These are phyloP conservation scores for Eudorina sp. DNA, from an alignment of 139 green algal genomes.

Conservation along the genomic window DNA sequence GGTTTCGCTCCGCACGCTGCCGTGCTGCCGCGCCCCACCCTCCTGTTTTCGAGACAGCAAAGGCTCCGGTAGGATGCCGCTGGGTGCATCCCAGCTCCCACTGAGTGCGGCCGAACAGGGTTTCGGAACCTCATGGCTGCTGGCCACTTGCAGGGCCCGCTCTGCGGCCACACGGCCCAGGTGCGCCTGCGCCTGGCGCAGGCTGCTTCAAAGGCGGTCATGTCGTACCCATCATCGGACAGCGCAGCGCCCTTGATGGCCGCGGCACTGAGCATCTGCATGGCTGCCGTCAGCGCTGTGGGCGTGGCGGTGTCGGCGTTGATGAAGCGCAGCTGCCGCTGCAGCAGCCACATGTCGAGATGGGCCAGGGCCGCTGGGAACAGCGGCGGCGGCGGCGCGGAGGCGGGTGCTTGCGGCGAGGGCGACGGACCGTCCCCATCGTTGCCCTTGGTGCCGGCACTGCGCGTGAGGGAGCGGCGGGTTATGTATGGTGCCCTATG, in stretches of 20 bases:
- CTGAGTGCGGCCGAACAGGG: neutral
- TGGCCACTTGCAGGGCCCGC: constrained; percentile 2
- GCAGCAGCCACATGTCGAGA: constrained; percentile 63
- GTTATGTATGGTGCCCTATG: neutral
- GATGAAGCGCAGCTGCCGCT: constrained; percentile 24
- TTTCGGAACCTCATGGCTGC: neutral
- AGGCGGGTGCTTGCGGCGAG: too few relatives aligned
- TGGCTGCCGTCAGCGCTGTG: constrained; percentile 23
- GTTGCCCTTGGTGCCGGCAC: too few relatives aligned
- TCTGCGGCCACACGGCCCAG: constrained; percentile 13
- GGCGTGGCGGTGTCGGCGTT: constrained; percentile 9
- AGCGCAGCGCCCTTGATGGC: constrained; percentile 49
- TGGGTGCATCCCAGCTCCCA: neutral
- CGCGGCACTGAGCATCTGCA: constrained; percentile 55
- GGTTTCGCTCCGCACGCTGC: constrained; percentile 35
- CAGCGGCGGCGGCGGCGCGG: neutral
- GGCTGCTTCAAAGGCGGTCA: constrained; percentile 41
- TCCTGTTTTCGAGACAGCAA: neutral
- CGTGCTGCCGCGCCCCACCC: neutral
- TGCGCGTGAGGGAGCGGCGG: neutral
- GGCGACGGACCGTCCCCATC: too few relatives aligned
- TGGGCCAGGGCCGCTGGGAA: constrained; percentile 38
- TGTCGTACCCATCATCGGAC: constrained; percentile 39
- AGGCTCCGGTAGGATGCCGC: constrained; percentile 17
- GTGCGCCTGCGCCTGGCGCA: neutral